These are phyloP conservation scores for Quercus tomentella DNA, from an alignment of 331 rosid species.

Conservation along the genomic window DNA sequence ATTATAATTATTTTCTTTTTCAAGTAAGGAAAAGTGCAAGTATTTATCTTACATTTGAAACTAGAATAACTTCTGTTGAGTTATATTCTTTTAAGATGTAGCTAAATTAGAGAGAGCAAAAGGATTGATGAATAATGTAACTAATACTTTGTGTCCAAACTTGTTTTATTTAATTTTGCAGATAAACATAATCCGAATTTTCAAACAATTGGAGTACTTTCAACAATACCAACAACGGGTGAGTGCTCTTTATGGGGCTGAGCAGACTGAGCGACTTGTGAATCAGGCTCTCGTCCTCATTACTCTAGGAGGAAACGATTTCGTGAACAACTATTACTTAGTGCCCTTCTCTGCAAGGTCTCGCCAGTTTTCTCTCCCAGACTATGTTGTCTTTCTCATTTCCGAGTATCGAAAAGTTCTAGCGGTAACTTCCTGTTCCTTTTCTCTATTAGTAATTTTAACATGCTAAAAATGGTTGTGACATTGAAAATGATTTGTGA, in stretches of 20 bases:
- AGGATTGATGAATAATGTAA: background rate
- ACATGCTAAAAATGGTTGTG: too few relatives aligned
- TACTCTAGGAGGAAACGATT: slow-evolving; percentile 85
- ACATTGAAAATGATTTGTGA: too few relatives aligned
- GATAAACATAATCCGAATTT: slow-evolving; percentile 66
- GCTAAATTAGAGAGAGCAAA: background rate
- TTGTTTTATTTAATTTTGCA: slow-evolving; percentile 14
- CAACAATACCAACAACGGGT: slow-evolving; percentile 63
- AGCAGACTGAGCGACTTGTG: slow-evolving; percentile 34
- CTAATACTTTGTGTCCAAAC: background rate
- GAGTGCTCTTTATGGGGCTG: slow-evolving; percentile 52
- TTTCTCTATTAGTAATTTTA: background rate
- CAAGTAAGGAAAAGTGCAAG: background rate
- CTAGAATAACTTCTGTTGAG: too few relatives aligned
- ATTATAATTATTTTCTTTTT: background rate
- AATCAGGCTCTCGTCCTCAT: slow-evolving; percentile 55
- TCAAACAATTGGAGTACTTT: slow-evolving; percentile 49
- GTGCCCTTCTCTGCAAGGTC: slow-evolving; percentile 79
- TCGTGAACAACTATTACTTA: slow-evolving; percentile 81
- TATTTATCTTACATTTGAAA: too few relatives aligned
- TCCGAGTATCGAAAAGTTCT: slow-evolving; percentile 78
- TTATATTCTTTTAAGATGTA: too few relatives aligned
- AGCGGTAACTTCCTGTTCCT: slow-evolving; percentile 27
- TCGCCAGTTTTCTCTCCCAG: slow-evolving; percentile 74
- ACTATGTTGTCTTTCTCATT: slow-evolving; percentile 70